phyloP scores from a whole-genome alignment of 2,329 filamentous ascomycete species.

The Penicillium sp. region DNA sequence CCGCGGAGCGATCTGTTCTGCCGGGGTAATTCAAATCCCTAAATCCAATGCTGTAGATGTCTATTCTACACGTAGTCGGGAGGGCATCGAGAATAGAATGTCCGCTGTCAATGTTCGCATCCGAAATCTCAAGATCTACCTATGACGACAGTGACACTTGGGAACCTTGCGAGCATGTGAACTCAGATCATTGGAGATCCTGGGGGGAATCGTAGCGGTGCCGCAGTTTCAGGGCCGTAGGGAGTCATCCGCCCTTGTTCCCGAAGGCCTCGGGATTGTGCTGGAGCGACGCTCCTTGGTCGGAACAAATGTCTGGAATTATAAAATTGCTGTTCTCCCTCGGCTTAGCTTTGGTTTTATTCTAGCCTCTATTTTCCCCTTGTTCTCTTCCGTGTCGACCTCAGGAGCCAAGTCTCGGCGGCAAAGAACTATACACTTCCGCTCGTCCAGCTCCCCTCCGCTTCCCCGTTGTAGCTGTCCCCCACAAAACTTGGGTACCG shows the following conservation, averaged over 20 bases:
- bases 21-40: constrained; percentile 13
- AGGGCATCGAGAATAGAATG: not conserved
- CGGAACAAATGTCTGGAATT: constrained; percentile 10
- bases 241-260: constrained; percentile 24
- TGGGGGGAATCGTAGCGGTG: constrained; percentile 10
- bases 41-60: not conserved
- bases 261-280: constrained; percentile 29
- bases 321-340: constrained; percentile 14
- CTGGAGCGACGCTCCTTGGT: not conserved
- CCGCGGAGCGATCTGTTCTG: not conserved
- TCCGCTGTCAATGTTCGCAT: not conserved
- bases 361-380: constrained; percentile 3
- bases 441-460: constrained; percentile 40
- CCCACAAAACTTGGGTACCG: constrained; percentile 25
- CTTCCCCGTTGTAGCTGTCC: constrained; percentile 35
- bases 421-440: constrained; percentile 27
- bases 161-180: constrained; percentile 18
- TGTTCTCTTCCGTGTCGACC: not conserved
- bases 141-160: constrained; percentile 20
- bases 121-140: not conserved
- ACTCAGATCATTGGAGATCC: constrained; percentile 19
- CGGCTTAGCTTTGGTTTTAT: constrained; percentile 1
- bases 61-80: not conserved
- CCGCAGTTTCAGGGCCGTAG: constrained; percentile 5
- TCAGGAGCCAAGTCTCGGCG: not conserved